Evolutionary conservation across 371 early-diverging fungal species (phyloP), one percentile per base, ranked within the genome.

Genomic region (Mucor lusitanicus): DNA sequence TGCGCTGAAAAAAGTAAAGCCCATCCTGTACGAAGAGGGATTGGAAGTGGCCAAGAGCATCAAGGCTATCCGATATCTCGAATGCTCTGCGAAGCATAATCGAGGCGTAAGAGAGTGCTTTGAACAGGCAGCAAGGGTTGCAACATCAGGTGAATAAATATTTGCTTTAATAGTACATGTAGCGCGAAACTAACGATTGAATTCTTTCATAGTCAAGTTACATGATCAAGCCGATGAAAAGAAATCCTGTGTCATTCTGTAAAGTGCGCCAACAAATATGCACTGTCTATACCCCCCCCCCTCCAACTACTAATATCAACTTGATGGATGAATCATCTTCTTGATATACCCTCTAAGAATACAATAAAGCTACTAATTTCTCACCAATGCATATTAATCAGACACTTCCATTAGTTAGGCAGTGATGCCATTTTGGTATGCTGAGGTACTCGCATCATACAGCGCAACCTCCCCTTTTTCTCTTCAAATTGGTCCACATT

Each of bases 11-110:
- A 70, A 73, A 39, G 37, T 54, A 1, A 69, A 59, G 50, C 78
- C 83, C 5, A 67, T 85, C 1, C 21, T 77, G 21, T 85, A 82
- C 64, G 84, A 85, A 65, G 84, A 85, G 74, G 85, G 85, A 11
- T 60, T 85, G 46, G 75, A 65, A 11, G 76, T 83, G 8, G 85
- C 85, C 8, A 72, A 73, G 61, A 73, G 59, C 15, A 83, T 85
- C 54, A 68, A 79, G 44, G 85, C 85, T 19, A 75, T 78, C 19
- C 67, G 84, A 13, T 85, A 85, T 62, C 74, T 85, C 23, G 85
- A 85, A 69, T 85, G 85, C 54, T 85, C 85, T 4, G 82, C 85
- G 28, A 83, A 82, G 57, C 82, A 77, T 27, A 83, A 85, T 65
- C 67, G 85, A 60, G 85, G 85, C 40, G 79, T 85, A 6, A 74